phyloP scores from a whole-genome alignment of 257 asterid species.

The Gentiana straminea region DNA sequence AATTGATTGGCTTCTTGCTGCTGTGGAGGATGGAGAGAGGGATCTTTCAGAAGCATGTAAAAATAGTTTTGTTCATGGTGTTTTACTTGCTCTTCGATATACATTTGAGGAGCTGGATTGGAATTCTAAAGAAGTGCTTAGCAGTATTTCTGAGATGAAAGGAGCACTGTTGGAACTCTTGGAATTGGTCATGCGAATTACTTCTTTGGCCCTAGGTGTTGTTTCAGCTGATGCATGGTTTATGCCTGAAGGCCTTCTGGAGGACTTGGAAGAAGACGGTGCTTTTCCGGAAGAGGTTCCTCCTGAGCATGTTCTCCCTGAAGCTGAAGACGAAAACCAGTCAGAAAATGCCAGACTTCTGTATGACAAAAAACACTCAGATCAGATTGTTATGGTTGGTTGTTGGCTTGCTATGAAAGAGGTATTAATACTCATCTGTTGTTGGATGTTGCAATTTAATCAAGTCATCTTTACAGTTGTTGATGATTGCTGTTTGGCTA shows the following conservation, averaged over 20 bases:
- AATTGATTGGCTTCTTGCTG: constrained; percentile 69
- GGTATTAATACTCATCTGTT: constrained; percentile 26
- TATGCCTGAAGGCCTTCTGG: constrained; percentile 70
- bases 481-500: too few species aligned
- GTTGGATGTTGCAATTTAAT: background rate
- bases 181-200: constrained; percentile 74
- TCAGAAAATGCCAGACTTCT: constrained; percentile 19
- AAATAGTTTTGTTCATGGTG: constrained; percentile 91
- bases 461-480: background rate
- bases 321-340: constrained; percentile 26
- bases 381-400: constrained; percentile 93
- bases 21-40: constrained; percentile 80
- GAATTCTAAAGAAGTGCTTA: constrained; percentile 41
- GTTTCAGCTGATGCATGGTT: constrained; percentile 88
- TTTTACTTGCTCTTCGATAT: constrained; percentile 82
- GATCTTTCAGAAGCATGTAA: constrained; percentile 80
- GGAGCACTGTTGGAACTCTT: constrained; percentile 54
- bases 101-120: constrained; percentile 93
- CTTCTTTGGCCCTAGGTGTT: constrained; percentile 92
- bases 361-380: constrained; percentile 45
- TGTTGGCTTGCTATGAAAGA: constrained; percentile 99
- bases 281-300: constrained; percentile 33
- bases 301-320: constrained; percentile 30
- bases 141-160: constrained; percentile 41
- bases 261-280: constrained; percentile 55